Base-by-base conservation (phyloP, 768 basidiomycete genomes). In the Omphalotus guepiniiformis region DNA sequence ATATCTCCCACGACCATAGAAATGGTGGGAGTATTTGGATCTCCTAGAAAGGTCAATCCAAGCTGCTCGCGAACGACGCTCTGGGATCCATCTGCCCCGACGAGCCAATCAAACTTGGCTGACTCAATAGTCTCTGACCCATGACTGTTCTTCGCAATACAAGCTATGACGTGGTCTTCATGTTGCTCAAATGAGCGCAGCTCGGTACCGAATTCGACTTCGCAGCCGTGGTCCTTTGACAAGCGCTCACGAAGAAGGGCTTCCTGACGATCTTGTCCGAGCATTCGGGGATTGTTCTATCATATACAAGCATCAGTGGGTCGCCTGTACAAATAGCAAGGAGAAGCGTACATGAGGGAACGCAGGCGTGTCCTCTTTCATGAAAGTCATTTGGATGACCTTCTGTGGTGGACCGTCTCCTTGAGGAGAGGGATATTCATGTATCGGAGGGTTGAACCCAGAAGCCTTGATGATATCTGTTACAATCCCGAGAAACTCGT, bases 191-290 rank as follows among this genome's bases (percentile, higher is more conserved):
- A 71, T 0, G 70, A 70, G 16, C 56, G 30, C 5, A 80, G 65
- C 47, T 74, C 73, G 1, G 72, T 73, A 13, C 68, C 70, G n/a
- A 70, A 44, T 50, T 80, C 75, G 13, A 74, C 71, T 12, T 32
- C 34, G 41, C 63, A 65, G 0, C 62, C 61, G 23, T 65, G 58
- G 35, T 30, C 54, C 42, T 63, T 56, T 3, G 58, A 64, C 23
- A 74, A 56, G 12, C 60, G 59, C 2, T 53, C 54, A 32, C 65
- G 67, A n/a, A 74, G 60, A 25, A 71, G 61, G 16, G 52, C 60
- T 50, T 76, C 74, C 3, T 61, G 39, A 3, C 11, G 12, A 2
- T 60, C 49, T 39, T 68, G 67, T 18, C 62, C 51, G 7, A 61
- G 32, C 18, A 43, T 46, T 2, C 44, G 42, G 5, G 48, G 6